Evolutionary conservation across 208 protist genomes (phyloP), one percentile per base, ranked within the genome.

Genomic region (Herpetomonas samuelpessoai): DNA sequence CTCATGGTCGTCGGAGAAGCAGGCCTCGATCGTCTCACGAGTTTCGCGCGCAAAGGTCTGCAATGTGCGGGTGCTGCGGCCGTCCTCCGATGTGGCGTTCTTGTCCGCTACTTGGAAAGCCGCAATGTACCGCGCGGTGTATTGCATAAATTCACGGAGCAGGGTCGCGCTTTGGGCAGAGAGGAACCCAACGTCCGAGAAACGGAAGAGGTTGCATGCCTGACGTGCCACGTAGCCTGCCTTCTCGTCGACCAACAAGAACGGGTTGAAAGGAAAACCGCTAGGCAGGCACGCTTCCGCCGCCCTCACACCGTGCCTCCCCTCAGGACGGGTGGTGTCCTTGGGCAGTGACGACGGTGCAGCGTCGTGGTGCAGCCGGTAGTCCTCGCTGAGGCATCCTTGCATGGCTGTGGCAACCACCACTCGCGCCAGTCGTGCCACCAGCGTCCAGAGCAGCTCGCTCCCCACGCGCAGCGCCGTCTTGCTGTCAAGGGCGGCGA

Each of bases 131-230:
- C 35, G 10, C 3, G 58, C n/a, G 4, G 52, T 35, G 56, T 70
- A 46, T 3, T 53, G 31, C 45, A 62, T 39, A 19, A 70, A 57
- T 24, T 18, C 29, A 24, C 46, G 21, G 0, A 70, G 2, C 25
- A 47, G 30, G 14, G 24, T 16, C 3, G 49, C 47, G 21, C 27
- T 50, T 6, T 46, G 49, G 14, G 25, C 31, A 2, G 45, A 35
- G 1, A 65, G 27, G 25, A 50, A 21, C 25, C 45, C 52, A 6
- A 55, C 69, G 48, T 81, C 74, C 49, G 65, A 62, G 57, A 76
- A 88, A 2, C 76, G 77, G n/a, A 88, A 64, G 22, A 79, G 25
- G 70, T 88, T 81, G 14, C 68, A 63, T 35, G 81, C n/a, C 49
- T 81, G 81, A n/a, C 62, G 61, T 2, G 76, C 51, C 38, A 71